Base-by-base conservation (phyloP, 2,329 filamentous ascomycete genomes). In the Colletotrichum brevisporum region DNA sequence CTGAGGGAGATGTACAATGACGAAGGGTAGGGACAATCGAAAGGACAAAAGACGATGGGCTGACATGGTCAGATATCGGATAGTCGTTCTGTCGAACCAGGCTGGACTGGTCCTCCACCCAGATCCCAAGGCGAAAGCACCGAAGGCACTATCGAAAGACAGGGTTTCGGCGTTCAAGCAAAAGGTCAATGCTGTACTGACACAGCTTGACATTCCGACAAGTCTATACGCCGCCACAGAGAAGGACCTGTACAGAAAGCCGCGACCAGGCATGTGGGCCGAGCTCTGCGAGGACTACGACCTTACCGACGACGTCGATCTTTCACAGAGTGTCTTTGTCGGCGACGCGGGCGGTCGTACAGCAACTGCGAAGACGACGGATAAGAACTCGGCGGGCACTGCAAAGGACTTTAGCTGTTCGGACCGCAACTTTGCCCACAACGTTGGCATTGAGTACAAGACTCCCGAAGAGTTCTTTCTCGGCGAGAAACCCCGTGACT, bases 401-500 rank as follows among this genome's bases (percentile, higher is more conserved):
- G 73, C 79, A 3, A 90, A 88, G 71, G 89, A 91, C 75, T 91
- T 91, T 69, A 90, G 88, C 75, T 91, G 88, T 73, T 90, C 89
- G 9, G 89, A 91, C 75, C 83, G 94, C 66, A 93, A 98, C 75
- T 92, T 98, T 74, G 95, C 96, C 3, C 85, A 91, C 70, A 98
- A 99, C 76, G 82, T 95, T 13, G 93, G 93, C 4, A 89, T 99
- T 72, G 77, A 83, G 13, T 99, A 95, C 78, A 83, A 90, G 66
- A 97, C 95, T 0, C 96, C 96, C 0, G 96, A 99, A 76, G 95
- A 98, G 78, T 97, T 91, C 81, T 98, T 98, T 77, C 86, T 95
- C 1, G 86, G 86, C 2, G 88, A 94, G 73, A 76, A 86, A 26
- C 84, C 92, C 1, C 86, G 90, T 72, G 86, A 89, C 1, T 96